These are phyloP conservation scores for Myriosclerotinia scirpicola DNA, from an alignment of 2,329 filamentous ascomycete genomes.

Conservation along the genomic window DNA sequence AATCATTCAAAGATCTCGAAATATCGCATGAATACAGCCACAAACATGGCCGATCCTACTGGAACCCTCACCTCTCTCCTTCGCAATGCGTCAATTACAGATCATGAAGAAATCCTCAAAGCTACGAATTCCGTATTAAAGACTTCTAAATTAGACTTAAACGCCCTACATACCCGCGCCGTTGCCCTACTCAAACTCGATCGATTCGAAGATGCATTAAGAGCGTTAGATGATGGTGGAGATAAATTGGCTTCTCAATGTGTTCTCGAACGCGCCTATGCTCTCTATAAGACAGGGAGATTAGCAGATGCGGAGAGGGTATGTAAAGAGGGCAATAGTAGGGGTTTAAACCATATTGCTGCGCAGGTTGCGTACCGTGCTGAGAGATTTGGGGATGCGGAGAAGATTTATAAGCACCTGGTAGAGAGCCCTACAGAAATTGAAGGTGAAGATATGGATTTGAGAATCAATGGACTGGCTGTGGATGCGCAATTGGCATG, in stretches of 20 bases:
- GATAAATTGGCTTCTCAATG: constrained; percentile 60
- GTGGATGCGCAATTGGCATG: constrained; percentile 72
- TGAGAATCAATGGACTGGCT: constrained; percentile 74
- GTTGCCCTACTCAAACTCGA: constrained; percentile 80
- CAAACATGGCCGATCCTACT: constrained; percentile 32
- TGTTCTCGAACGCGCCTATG: constrained; percentile 72
- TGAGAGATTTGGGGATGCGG: constrained; percentile 70
- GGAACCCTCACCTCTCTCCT: constrained; percentile 44
- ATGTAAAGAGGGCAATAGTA: constrained; percentile 25
- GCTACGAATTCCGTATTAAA: constrained; percentile 62
- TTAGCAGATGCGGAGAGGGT: constrained; percentile 59
- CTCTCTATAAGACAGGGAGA: constrained; percentile 77
- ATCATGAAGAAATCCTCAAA: constrained; percentile 73
- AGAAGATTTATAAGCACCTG: constrained; percentile 62
- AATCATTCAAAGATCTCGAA: background rate
- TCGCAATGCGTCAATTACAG: constrained; percentile 57
- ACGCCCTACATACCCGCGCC: constrained; percentile 67
- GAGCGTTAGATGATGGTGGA: constrained; percentile 64
- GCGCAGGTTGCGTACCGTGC: constrained; percentile 72
- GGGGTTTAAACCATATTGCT: constrained; percentile 50
- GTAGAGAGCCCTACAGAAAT: constrained; percentile 46
- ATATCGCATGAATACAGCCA: constrained; percentile 15
- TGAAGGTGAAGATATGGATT: constrained; percentile 67
- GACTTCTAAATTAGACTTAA: constrained; percentile 55
- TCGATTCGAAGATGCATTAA: constrained; percentile 75